A percentile compares a stretch with the other conserved stretches of the same genome.
These are phyloP conservation scores for Fusarium luffae DNA, from an alignment of 2,329 filamentous ascomycete species.

Conservation along the genomic window DNA sequence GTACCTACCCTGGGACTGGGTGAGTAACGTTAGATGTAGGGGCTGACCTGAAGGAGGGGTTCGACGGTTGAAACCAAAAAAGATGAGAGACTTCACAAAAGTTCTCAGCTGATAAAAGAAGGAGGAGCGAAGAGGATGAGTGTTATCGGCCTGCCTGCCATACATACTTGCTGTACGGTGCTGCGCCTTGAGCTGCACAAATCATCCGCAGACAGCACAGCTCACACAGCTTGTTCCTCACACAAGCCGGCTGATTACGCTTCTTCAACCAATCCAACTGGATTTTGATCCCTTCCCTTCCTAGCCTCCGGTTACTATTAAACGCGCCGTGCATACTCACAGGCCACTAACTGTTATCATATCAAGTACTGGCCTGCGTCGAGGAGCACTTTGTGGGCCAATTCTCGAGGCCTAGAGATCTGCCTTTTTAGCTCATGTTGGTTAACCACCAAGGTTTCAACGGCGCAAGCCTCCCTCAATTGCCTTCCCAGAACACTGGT, in stretches of 20 bases:
- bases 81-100: conserved; percentile 29
- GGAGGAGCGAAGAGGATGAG: conserved; percentile 19
- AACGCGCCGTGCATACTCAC: conserved; percentile 20
- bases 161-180: not conserved
- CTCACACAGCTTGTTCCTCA: conserved; percentile 34
- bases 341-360: conserved; percentile 23
- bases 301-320: conserved; percentile 22
- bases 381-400: conserved; percentile 30
- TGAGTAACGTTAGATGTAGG: conserved; percentile 4
- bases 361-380: conserved; percentile 21
- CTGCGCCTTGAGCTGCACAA: conserved; percentile 31
- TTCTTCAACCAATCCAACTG: conserved; percentile 33
- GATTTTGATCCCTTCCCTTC: conserved; percentile 20
- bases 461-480: conserved; percentile 34
- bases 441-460: conserved; percentile 34
- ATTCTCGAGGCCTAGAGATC: conserved; percentile 16
- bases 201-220: conserved; percentile 37
- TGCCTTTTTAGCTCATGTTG: conserved; percentile 25
- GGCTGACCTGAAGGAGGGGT: conserved; percentile 22
- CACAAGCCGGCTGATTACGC: conserved; percentile 38
- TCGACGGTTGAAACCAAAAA: conserved; percentile 26
- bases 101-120: conserved; percentile 29
- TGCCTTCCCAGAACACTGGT: conserved; percentile 4
- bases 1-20: not conserved
- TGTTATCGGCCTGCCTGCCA: not conserved